Evolutionary conservation across 441 rosid species (phyloP).

Genomic region (Mallotus repandus): DNA sequence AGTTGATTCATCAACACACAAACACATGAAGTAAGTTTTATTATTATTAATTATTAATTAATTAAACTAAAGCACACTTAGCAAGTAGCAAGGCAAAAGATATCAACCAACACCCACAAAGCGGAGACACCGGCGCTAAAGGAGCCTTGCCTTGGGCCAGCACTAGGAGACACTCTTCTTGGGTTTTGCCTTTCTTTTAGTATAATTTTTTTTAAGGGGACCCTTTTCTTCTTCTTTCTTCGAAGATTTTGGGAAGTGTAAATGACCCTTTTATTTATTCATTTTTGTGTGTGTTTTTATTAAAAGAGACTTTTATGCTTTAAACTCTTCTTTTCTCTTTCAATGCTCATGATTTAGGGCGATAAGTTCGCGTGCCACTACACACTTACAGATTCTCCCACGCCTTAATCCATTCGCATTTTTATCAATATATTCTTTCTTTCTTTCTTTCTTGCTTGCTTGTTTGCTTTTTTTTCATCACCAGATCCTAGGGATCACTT

Average conservation of each 20-base stretch:
- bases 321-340: not conserved
- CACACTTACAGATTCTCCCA: conserved; percentile 47
- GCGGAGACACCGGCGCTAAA: conserved; percentile 82
- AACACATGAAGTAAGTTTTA: conserved; percentile 5
- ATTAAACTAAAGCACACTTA: not conserved
- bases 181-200: conserved; percentile 37
- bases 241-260: too few relatives aligned
- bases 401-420: conserved; percentile 37
- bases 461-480: conserved; percentile 21
- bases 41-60: too few relatives aligned
- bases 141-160: conserved; percentile 57
- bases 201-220: conserved; percentile 21
- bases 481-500: conserved; percentile 47
- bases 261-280: too few relatives aligned
- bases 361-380: conserved; percentile 57
- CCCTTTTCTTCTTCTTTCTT: conserved; percentile 19
- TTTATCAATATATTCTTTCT: conserved; percentile 5
- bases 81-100: conserved; percentile 19
- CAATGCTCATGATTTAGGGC: conserved; percentile 47
- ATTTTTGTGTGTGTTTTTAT: too few relatives aligned
- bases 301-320: conserved; percentile 13
- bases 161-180: conserved; percentile 58
- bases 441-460: not conserved
- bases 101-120: conserved; percentile 25
- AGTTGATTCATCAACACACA: conserved; percentile 18